Evolutionary conservation across 495 filamentous ascomycete species (phyloP), one percentile per base, ranked within the genome.

Genomic region (Penicillium verhagenii): DNA sequence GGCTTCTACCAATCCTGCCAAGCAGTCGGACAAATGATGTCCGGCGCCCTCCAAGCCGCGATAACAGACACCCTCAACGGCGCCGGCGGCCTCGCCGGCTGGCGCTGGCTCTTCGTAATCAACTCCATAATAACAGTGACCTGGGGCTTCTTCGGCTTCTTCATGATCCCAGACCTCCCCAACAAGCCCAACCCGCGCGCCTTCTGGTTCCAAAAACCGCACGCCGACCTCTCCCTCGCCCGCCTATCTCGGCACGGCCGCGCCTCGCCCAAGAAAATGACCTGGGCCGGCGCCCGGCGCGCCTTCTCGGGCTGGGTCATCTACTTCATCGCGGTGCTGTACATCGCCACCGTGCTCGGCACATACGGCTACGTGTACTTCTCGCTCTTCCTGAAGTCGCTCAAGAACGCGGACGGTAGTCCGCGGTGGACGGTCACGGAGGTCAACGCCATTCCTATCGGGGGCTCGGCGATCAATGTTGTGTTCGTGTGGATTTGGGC

Each of bases 21-120:
- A 49, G 69, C 67, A 2, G 66, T 67, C 1, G 68, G 69, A 8
- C 65, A 68, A 21, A 69, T 72, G 67, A 59, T 72, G 47, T 67
- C 67, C 0, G 69, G 69, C 8, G 66, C 66, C 1, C 23, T 72
- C 14, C 69, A 72, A 53, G 68, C 67, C 4, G 67, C 65, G 21
- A 72, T 72, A 16, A 64, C 66, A 24, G 57, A 67, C 13, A 70
- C 67, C 0, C 72, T 91, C 59, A 58, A 86, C 9, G 82, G 83
- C 3, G 72, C 79, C 18, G 50, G 74, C 3, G 84, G 81, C 1
- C 67, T 80, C 13, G 72, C 79, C 0, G 88, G 87, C 0, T 91
- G 88, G 88, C 75, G 84, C 37, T 89, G 83, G 80, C 72, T 89
- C 8, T 87, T 86, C 55, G 65, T 79, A n/a, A 73, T 84, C 25